phyloP scores from a whole-genome alignment of 2,329 filamentous ascomycete genomes.

The Claviceps sp. region DNA sequence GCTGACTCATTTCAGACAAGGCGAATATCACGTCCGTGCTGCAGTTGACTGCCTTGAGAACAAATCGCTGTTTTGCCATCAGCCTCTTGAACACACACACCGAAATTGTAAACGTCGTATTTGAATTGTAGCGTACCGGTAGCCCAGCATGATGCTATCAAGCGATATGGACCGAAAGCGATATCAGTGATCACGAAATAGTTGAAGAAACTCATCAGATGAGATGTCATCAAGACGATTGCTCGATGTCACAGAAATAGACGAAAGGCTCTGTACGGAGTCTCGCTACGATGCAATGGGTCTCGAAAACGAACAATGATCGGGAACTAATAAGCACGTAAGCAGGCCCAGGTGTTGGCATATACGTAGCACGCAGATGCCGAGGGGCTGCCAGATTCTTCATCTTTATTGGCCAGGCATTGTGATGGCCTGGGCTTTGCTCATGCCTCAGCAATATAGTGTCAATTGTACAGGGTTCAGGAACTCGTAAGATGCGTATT shows the following conservation, averaged over 20 bases:
- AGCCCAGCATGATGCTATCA: constrained; percentile 1
- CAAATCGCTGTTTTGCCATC: not conserved
- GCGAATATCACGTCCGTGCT: not conserved
- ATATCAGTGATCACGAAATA: not conserved
- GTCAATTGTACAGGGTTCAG: too few species aligned
- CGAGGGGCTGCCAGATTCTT: constrained; percentile 66
- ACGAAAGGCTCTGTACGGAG: constrained; percentile 84
- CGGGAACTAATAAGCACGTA: constrained; percentile 81
- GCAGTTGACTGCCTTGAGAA: not conserved
- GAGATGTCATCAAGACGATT: constrained; percentile 72
- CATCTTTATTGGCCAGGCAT: constrained; percentile 5
- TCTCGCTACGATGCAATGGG: constrained; percentile 87
- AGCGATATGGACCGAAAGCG: not conserved
- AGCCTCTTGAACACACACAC: not conserved
- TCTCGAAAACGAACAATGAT: constrained; percentile 78
- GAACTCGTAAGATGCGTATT: too few species aligned
- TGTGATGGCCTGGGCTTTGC: too few species aligned
- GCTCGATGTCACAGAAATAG: constrained; percentile 83
- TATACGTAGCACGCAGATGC: constrained; percentile 84
- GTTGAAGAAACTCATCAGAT: constrained; percentile 29
- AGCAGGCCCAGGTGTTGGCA: constrained; percentile 76
- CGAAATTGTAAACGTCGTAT: constrained; percentile 21
- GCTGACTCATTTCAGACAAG: not conserved
- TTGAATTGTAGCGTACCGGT: constrained; percentile 35
- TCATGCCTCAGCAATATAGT: too few species aligned